Evolutionary conservation across 148 eudicot species (phyloP), one percentile per base, ranked within the genome.

Genomic region (Agrostemma githago): DNA sequence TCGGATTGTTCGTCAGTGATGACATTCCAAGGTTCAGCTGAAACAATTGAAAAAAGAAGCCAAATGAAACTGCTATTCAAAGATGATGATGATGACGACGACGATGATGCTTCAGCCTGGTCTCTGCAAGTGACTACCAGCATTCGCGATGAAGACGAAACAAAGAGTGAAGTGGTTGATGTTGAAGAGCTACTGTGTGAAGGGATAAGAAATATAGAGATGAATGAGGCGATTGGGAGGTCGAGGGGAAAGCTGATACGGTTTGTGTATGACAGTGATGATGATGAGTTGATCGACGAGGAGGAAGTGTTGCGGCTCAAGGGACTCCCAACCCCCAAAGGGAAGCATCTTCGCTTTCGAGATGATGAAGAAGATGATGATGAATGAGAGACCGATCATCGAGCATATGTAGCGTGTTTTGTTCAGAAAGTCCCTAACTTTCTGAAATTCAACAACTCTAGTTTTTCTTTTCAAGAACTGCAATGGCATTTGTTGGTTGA

Each of bases 101-200:
- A 90, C 14, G 97, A 88, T 46, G 88, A 84, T 70, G 80, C 85
- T n/a, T 91, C 97, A 2, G 66, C 88, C 16, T 89, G 97, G 95
- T 89, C 98, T 11, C 77, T 91, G 71, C 90, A 88, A 77, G 97
- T 86, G 61, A 91, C 91, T 85, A 89, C 87, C n/a, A 91, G 97
- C 78, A 82, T 74, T 54, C 80, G 77, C 57, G 89, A 78, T 15
- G 84, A 85, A 19, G 86, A 78, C n/a, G 81, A 48, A n/a, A 80
- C 68, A 6, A 81, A 76, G 5, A 80, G 76, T 5, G 34, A 82
- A 5, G 69, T 6, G 0, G 65, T 10, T 4, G 39, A 65, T n/a
- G 62, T 91, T 51, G 89, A 93, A 56, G 92, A 87, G 46, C 76
- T 91, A 53, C 76, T 91, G 4, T 91, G 96, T 83, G 91, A 84